phyloP scores from a whole-genome alignment of 345 rosid species.

The Sisymbrium irio region DNA sequence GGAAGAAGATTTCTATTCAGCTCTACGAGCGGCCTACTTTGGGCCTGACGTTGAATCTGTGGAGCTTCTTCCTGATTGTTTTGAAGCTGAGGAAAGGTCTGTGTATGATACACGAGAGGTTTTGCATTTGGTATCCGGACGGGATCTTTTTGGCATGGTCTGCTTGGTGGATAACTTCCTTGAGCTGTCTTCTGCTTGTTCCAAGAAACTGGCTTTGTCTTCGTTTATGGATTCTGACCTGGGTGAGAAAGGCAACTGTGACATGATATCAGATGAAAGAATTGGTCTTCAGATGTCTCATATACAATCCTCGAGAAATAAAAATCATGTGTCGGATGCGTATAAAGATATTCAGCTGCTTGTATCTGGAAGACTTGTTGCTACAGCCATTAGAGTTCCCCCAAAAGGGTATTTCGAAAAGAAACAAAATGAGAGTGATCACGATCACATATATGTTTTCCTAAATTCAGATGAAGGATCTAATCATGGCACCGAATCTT shows the following conservation, averaged over 20 bases:
- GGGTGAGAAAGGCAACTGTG: constrained; percentile 34
- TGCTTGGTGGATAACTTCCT: constrained; percentile 52
- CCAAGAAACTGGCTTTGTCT: constrained; percentile 43
- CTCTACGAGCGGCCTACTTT: constrained; percentile 69
- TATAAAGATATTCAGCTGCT: constrained; percentile 81
- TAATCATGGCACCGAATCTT: constrained; percentile 20
- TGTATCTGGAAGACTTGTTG: constrained; percentile 73
- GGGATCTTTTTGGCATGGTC: constrained; percentile 90
- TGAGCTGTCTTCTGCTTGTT: constrained; percentile 45
- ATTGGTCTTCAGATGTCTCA: constrained; percentile 35
- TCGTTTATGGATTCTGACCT: constrained; percentile 33
- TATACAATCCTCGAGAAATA: constrained; percentile 30
- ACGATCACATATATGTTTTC: constrained; percentile 72
- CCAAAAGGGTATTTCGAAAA: constrained; percentile 45
- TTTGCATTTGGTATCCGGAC: constrained; percentile 89
- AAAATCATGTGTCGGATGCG: constrained; percentile 53
- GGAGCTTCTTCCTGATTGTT: constrained; percentile 83
- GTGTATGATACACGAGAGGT: constrained; percentile 66
- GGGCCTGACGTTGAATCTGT: constrained; percentile 81
- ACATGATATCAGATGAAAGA: constrained; percentile 18
- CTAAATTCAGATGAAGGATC: constrained; percentile 49
- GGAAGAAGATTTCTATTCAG: constrained; percentile 85
- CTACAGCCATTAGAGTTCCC: constrained; percentile 70
- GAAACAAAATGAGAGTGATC: constrained; percentile 41
- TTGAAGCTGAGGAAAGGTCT: constrained; percentile 98